These are phyloP conservation scores for Dujonia santamariae DNA, from an alignment of 1,139 yeast genomes.

Conservation along the genomic window DNA sequence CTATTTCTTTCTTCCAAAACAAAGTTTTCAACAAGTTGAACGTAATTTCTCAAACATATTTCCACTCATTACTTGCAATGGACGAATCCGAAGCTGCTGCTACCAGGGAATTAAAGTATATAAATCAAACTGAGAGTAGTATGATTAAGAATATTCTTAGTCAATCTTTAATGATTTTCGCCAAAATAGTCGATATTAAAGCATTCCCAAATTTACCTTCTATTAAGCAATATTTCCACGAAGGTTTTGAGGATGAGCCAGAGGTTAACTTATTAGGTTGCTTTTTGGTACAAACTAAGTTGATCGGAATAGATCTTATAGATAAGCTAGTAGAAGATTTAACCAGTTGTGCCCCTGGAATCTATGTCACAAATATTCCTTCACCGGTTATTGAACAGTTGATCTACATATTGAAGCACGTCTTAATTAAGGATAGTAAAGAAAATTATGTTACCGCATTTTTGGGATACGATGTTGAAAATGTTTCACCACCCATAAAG, in stretches of 20 bases:
- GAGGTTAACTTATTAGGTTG: constrained; percentile 24
- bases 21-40: constrained; percentile 37
- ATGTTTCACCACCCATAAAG: constrained; percentile 50
- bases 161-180: constrained; percentile 39
- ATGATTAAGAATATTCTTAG: constrained; percentile 39
- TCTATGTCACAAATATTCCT: constrained; percentile 10
- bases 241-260: constrained; percentile 19
- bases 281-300: constrained; percentile 38
- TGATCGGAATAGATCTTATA: constrained; percentile 36
- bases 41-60: constrained; percentile 7
- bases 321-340: constrained; percentile 8
- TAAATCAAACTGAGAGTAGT: constrained; percentile 34
- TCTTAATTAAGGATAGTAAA: constrained; percentile 22
- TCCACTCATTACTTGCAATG: constrained; percentile 13
- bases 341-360: neutral
- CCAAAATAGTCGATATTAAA: constrained; percentile 31
- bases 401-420: constrained; percentile 27
- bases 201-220: constrained; percentile 21
- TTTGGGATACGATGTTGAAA: constrained; percentile 45
- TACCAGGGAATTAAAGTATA: constrained; percentile 32
- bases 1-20: constrained; percentile 44
- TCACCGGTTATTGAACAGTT: constrained; percentile 32
- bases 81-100: constrained; percentile 21
- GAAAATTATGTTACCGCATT: constrained; percentile 28
- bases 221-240: constrained; percentile 23